Evolutionary conservation across 176 grass and related monocot genomes (phyloP).

Genomic region (Aegilops longissima): DNA sequence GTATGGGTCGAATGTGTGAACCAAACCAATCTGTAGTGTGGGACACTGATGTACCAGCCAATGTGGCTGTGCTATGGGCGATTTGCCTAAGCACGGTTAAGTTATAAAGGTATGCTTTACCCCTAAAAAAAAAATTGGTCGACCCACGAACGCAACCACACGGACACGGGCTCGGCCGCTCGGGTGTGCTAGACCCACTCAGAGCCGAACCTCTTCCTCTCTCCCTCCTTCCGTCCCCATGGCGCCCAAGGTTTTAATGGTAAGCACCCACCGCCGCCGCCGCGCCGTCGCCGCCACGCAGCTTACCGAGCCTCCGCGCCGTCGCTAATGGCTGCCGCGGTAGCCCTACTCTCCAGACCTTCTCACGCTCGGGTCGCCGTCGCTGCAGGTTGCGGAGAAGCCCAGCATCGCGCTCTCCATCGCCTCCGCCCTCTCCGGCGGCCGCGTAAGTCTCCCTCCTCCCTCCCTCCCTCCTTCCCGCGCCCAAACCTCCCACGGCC

Average conservation of each 20-base stretch:
- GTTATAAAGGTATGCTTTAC: no score
- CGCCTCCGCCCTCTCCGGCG: constrained; percentile 70
- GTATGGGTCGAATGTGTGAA: no score
- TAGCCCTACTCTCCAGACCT: not conserved
- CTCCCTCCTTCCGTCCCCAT: constrained; percentile 21
- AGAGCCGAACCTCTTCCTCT: no score
- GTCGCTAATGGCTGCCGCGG: not conserved
- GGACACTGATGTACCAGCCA: no score
- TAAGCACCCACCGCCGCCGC: constrained; percentile 17
- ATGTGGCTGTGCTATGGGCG: no score
- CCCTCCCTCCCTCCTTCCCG: no score
- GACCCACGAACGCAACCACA: no score
- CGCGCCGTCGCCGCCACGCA: not conserved
- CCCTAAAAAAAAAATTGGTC: no score
- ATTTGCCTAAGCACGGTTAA: no score
- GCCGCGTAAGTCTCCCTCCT: constrained; percentile 38
- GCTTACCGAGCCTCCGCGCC: not conserved
- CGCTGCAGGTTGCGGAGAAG: constrained; percentile 90
- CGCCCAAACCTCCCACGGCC: not conserved
- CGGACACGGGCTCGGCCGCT: no score
- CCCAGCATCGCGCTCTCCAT: constrained; percentile 95
- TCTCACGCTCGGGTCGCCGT: constrained; percentile 10
- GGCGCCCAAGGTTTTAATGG: constrained; percentile 89
- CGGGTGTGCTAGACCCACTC: no score
- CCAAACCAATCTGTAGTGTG: no score